phyloP scores from a whole-genome alignment of 345 rosid genomes.

The Combretum micranthum region DNA sequence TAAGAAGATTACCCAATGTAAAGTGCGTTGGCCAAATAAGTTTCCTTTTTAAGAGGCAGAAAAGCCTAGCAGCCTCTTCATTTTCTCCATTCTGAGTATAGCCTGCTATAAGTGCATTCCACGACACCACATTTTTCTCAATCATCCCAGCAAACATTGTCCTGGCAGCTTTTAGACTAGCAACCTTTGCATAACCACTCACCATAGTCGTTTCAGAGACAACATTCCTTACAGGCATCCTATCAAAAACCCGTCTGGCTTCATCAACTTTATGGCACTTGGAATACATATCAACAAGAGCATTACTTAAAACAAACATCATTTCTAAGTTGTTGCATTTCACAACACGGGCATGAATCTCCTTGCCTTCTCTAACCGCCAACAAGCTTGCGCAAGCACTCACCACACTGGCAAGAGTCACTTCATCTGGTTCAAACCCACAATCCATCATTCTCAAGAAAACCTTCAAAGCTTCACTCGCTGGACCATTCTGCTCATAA shows the following conservation, averaged over 20 bases:
- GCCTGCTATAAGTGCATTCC: constrained; percentile 95
- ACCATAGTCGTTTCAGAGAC: constrained; percentile 85
- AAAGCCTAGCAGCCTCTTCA: constrained; percentile 68
- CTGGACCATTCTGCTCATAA: constrained; percentile 86
- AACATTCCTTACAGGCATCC: constrained; percentile 48
- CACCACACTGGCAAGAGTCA: constrained; percentile 69
- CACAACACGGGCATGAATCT: constrained; percentile 56
- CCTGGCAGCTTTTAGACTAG: constrained; percentile 60
- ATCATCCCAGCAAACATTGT: constrained; percentile 67
- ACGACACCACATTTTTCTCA: constrained; percentile 68
- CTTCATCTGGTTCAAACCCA: constrained; percentile 60
- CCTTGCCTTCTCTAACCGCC: constrained; percentile 48
- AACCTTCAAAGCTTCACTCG: constrained; percentile 46
- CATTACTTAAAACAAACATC: constrained; percentile 72
- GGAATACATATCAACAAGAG: constrained; percentile 79
- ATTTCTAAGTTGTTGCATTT: constrained; percentile 45
- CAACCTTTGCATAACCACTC: constrained; percentile 71
- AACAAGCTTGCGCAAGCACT: constrained; percentile 80
- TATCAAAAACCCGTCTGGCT: constrained; percentile 66
- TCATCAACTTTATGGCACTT: constrained; percentile 48
- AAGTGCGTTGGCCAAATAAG: constrained; percentile 69
- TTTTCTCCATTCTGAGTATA: constrained; percentile 79
- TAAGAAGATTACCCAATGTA: constrained; percentile 79
- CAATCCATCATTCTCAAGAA: constrained; percentile 50
- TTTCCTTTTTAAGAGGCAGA: constrained; percentile 61